Evolutionary conservation across 2,329 filamentous ascomycete genomes (phyloP), one percentile per base, ranked within the genome.

Genomic region (Ophiostoma ips): DNA sequence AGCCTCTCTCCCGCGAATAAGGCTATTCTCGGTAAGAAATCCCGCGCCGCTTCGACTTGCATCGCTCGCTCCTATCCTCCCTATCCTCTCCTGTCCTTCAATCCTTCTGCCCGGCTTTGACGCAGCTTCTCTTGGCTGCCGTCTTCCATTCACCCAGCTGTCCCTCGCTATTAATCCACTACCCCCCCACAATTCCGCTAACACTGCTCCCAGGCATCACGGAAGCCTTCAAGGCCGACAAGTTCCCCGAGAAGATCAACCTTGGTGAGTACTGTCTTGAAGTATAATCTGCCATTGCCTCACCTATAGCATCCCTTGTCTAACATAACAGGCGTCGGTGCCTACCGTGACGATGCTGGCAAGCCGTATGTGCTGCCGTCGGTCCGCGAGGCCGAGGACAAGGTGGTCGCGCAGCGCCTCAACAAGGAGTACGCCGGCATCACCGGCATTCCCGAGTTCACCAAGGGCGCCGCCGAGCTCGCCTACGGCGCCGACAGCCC

Each of bases 371-470:
- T 98, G 56, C 84, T 98, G 55, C 90, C 90, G 53, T 95, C 90
- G 46, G 92, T 98, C 54, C 82, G 81, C 65, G 71, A 83, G 62
- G 92, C 90, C 54, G 92, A 96, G 77, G 75, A 87, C 68, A 87
- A 87, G 73, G 78, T 95, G 56, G 75, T 95, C 55, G 71, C 82
- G 49, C 73, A 79, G 57, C 77, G 79, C 61, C 67, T 92, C 62
- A 92, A 96, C 79, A 95, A 96, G 77, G 92, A 96, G 71, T 96
- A 96, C 68, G 87, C 90, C 57, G 88, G 87, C 67, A 98, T 98
- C 71, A 96, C 92, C 45, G 92, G 92, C 74, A 79, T 96, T 43
- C 87, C 89, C 57, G 78, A 88, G 61, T 95, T 98, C 76, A 94
- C 89, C 68, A 86, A 85, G 66, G 86, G 89, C 57, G 90, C 92